phyloP scores from a whole-genome alignment of 306 rosid genomes.

The Vachellia pachyceras region DNA sequence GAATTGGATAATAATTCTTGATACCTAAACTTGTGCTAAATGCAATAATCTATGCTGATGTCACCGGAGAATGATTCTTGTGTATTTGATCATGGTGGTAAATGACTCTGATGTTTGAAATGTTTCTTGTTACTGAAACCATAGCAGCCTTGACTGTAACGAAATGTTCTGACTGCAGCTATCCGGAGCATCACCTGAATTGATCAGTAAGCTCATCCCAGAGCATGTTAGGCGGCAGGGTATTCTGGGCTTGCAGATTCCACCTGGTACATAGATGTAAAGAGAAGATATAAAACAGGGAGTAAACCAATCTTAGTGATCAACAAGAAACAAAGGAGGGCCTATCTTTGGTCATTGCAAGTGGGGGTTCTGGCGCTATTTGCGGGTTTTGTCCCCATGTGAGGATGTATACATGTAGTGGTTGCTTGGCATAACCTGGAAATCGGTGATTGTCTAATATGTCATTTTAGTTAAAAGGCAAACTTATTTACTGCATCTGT shows the following conservation, averaged over 20 bases:
- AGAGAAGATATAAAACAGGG: conserved; percentile 48
- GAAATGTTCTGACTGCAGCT: conserved; percentile 55
- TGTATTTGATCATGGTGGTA: background rate
- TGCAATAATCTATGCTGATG: background rate
- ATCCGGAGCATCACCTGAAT: conserved; percentile 74
- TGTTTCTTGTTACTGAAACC: background rate
- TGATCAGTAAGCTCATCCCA: conserved; percentile 82
- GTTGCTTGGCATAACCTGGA: conserved; percentile 58
- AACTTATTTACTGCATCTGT: conserved; percentile 43
- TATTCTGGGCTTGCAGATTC: conserved; percentile 57
- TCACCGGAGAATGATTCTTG: background rate
- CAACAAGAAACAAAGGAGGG: conserved; percentile 50
- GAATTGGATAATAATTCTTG: background rate
- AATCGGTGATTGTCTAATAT: conserved; percentile 51
- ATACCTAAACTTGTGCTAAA: background rate
- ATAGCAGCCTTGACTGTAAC: background rate
- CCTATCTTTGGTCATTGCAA: conserved; percentile 53
- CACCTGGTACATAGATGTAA: conserved; percentile 61
- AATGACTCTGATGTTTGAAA: conserved; percentile 2
- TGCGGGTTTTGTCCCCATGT: conserved; percentile 57
- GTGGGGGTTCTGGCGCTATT: conserved; percentile 53
- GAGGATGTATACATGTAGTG: conserved; percentile 66
- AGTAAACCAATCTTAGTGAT: conserved; percentile 45
- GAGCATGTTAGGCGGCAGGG: conserved; percentile 79
- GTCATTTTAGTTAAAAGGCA: conserved; percentile 48